Percentiles rank a stretch among this genome's conserved stretches.
These are phyloP conservation scores for Pseudotsuga menziesii DNA, from an alignment of 75 land plant species.

Conservation along the genomic window DNA sequence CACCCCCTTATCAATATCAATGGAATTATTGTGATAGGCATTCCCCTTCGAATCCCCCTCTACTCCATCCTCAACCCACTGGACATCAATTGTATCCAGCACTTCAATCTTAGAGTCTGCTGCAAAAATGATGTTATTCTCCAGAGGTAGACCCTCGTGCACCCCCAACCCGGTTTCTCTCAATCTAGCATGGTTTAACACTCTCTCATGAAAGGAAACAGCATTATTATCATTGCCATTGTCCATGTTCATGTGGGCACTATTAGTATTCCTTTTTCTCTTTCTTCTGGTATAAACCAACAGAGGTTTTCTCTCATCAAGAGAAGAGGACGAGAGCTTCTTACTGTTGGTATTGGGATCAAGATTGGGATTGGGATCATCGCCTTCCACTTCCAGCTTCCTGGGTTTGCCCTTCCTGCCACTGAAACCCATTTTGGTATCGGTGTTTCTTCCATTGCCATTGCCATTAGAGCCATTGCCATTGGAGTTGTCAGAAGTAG, in stretches of 20 bases:
- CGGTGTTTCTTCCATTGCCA: not conserved
- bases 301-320: not conserved
- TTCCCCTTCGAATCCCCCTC: not conserved
- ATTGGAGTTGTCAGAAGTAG: conserved; percentile 1
- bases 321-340: not conserved
- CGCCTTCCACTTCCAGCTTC: not conserved
- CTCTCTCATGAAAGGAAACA: not conserved
- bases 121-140: not conserved
- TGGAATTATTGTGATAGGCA: too few species aligned
- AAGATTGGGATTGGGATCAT: not conserved
- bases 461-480: not conserved
- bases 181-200: not conserved
- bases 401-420: not conserved
- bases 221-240: not conserved
- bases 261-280: not conserved
- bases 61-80: not conserved
- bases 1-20: too few species aligned
- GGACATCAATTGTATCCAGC: not conserved
- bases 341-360: not conserved
- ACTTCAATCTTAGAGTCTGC: not conserved
- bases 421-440: not conserved
- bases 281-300: conserved; percentile 6
- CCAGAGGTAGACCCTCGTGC: not conserved
- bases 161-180: too few species aligned
- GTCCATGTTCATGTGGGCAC: not conserved